A percentile compares a stretch with the other conserved stretches of the same genome.
These are phyloP conservation scores for Phytopythium boreale DNA, from an alignment of 352 stramenopile species.

Conservation along the genomic window DNA sequence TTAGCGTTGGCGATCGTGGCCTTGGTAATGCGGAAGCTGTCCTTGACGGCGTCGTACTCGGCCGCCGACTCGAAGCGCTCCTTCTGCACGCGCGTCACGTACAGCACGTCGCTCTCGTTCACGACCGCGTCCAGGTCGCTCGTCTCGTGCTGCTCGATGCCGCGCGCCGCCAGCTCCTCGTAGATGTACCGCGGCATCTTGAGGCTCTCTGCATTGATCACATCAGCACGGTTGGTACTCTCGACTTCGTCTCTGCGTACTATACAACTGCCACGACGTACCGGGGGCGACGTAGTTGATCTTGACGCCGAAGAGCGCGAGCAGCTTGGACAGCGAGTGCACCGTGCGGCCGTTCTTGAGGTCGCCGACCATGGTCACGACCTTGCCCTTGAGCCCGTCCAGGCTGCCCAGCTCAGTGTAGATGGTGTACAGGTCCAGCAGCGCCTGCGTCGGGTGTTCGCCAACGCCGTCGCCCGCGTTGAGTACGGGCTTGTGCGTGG, in stretches of 20 bases:
- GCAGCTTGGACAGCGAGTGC: slow-evolving; percentile 95
- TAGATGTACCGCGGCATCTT: slow-evolving; percentile 84
- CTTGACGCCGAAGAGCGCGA: slow-evolving; percentile 88
- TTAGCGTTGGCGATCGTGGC: slow-evolving; percentile 84
- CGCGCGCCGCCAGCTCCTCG: slow-evolving; percentile 58
- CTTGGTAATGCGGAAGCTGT: slow-evolving; percentile 79
- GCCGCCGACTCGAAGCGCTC: slow-evolving; percentile 95
- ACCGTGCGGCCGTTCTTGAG: slow-evolving; percentile 99
- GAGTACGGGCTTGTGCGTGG: slow-evolving; percentile 91
- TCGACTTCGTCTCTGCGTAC: not conserved
- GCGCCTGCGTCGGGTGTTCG: slow-evolving; percentile 98
- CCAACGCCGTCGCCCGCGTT: slow-evolving; percentile 96
- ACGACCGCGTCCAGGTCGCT: slow-evolving; percentile 87
- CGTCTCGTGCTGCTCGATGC: slow-evolving; percentile 87
- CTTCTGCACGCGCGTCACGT: slow-evolving; percentile 98
- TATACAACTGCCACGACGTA: slow-evolving; percentile 2
- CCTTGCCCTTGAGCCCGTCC: slow-evolving; percentile 72
- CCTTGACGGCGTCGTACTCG: slow-evolving; percentile 95
- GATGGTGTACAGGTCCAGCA: slow-evolving; percentile 99
- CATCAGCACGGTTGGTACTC: not conserved
- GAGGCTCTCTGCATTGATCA: slow-evolving; percentile 41
- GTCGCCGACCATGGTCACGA: slow-evolving; percentile 97
- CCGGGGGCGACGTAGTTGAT: slow-evolving; percentile 92
- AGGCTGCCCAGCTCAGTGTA: slow-evolving; percentile 78
- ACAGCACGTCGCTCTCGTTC: slow-evolving; percentile 94